Conservation (phyloP, 768 basidiomycete genomes). For the Boletus huronensis region DNA sequence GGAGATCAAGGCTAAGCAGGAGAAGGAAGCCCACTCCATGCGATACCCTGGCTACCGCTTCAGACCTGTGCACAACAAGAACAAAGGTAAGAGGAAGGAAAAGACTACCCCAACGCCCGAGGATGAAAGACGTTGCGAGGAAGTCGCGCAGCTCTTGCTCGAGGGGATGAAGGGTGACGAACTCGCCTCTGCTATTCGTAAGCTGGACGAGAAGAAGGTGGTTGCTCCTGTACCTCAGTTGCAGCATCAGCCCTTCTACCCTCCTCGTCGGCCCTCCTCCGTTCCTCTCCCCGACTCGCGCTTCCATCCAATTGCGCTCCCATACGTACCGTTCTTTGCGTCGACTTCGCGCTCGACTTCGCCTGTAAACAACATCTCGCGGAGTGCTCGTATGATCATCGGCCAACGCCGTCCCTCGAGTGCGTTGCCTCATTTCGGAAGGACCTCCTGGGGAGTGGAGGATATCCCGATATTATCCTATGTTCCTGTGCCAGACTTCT, state of each 20-base stretch:
- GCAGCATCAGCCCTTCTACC: conserved; percentile 27
- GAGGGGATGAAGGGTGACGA: conserved; percentile 70
- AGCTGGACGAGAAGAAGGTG: conserved; percentile 38
- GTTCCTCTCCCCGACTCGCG: conserved; percentile 53
- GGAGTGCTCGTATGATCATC: conserved; percentile 37
- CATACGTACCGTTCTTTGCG: conserved; percentile 41
- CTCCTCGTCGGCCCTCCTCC: conserved; percentile 56
- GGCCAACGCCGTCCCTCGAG: conserved; percentile 51
- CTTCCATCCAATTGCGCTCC: conserved; percentile 41
- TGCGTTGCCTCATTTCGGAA: conserved; percentile 37
- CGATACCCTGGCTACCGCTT: conserved; percentile 64
- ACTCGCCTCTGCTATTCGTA: conserved; percentile 57
- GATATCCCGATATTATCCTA: conserved; percentile 25
- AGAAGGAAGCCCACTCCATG: conserved; percentile 68
- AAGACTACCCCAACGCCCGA: conserved; percentile 17
- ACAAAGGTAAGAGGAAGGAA: conserved; percentile 41
- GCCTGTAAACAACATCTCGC: conserved; percentile 44
- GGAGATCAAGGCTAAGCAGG: conserved; percentile 70
- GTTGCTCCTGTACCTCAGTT: not conserved
- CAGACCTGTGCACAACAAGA: conserved; percentile 44
- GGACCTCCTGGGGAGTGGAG: conserved; percentile 26
- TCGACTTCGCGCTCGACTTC: conserved; percentile 41
- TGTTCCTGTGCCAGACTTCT: not conserved
- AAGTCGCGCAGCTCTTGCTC: conserved; percentile 60
- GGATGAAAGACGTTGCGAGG: conserved; percentile 39